Percentiles rank a stretch among this genome's conserved stretches.
phyloP scores from a whole-genome alignment of 352 stramenopile genomes.

The Pythium aquatile region DNA sequence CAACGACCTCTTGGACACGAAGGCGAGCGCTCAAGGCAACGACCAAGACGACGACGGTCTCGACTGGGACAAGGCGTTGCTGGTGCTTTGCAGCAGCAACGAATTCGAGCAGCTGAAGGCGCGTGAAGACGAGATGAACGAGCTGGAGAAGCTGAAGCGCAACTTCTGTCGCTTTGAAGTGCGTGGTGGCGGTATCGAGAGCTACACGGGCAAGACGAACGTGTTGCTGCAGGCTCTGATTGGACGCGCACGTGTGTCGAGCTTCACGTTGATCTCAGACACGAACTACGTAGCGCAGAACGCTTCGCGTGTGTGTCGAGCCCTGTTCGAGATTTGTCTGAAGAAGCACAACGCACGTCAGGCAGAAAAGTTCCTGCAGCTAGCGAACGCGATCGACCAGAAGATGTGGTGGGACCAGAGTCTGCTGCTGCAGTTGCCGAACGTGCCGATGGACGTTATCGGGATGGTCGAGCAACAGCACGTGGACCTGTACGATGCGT shows the following conservation, averaged over 20 bases:
- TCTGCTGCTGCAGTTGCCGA: constrained; percentile 93
- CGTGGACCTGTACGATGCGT: constrained; percentile 60
- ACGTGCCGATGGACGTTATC: constrained; percentile 85
- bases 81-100: constrained; percentile 78
- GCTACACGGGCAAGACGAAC: constrained; percentile 94
- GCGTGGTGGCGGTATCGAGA: constrained; percentile 89
- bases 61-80: constrained; percentile 65
- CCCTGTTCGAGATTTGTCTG: constrained; percentile 98
- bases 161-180: constrained; percentile 90
- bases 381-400: constrained; percentile 98
- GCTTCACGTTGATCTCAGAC: constrained; percentile 98
- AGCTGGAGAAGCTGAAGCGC: constrained; percentile 91
- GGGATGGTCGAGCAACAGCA: constrained; percentile 80
- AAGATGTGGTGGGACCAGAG: constrained; percentile 97
- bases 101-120: constrained; percentile 98
- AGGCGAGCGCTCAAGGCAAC: constrained; percentile 28
- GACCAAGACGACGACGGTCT: constrained; percentile 42
- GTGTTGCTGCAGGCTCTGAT: constrained; percentile 93
- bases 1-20: constrained; percentile 91
- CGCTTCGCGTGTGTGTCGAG: constrained; percentile 94
- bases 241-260: constrained; percentile 78
- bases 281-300: constrained; percentile 99
- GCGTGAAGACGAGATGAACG: constrained; percentile 93
- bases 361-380: constrained; percentile 92
- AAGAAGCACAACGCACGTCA: constrained; percentile 85